Conservation (phyloP, 164 flowering plant genomes). For the Vitis riparia region DNA sequence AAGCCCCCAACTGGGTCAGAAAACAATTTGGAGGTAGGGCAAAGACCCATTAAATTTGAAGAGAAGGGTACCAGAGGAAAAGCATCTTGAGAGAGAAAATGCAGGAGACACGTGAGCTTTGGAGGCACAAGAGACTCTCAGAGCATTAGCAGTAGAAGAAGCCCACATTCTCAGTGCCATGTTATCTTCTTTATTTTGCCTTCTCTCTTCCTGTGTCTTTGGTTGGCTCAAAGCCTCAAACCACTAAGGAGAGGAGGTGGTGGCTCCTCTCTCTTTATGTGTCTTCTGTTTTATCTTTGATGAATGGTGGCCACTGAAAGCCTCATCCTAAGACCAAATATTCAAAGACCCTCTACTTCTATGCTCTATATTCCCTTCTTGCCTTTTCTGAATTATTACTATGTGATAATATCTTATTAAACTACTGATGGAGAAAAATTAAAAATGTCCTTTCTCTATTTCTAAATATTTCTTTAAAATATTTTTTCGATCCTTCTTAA, state of each 20-base stretch:
- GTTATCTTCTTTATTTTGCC: slow-evolving; percentile 1
- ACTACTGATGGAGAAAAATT: too few relatives aligned
- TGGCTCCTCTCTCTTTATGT: not conserved
- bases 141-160: slow-evolving; percentile 93
- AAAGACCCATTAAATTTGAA: not conserved
- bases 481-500: too few relatives aligned
- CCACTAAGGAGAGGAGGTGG: not conserved
- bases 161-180: slow-evolving; percentile 99
- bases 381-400: too few relatives aligned
- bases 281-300: slow-evolving; percentile 30
- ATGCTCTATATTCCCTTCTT: not conserved
- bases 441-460: too few relatives aligned
- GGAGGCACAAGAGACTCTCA: slow-evolving; percentile 55
- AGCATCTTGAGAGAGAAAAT: slow-evolving; percentile 75
- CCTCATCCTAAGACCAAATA: slow-evolving; percentile 55
- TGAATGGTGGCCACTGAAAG: slow-evolving; percentile 62
- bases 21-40: slow-evolving; percentile 1
- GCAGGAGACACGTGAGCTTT: slow-evolving; percentile 42
- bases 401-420: too few relatives aligned
- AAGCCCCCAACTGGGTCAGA: not conserved
- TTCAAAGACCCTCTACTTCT: slow-evolving; percentile 10
- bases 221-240: slow-evolving; percentile 9
- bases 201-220: not conserved
- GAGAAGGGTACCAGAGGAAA: slow-evolving; percentile 70
- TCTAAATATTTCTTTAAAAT: too few relatives aligned